Base-by-base conservation (phyloP, 306 rosid species). In the Corylus americana region DNA sequence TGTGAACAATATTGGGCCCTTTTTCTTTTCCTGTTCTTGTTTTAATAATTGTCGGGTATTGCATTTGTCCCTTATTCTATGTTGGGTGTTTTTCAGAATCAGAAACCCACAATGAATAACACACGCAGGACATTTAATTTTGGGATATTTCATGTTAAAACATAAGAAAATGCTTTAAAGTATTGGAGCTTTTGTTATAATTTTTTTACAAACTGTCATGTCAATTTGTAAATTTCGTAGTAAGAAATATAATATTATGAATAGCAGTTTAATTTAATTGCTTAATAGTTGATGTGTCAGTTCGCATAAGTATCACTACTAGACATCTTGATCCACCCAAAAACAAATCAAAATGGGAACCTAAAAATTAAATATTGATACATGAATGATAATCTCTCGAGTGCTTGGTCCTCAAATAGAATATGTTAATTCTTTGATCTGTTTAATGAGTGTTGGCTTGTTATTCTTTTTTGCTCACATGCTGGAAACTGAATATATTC, bases 401-500 rank as follows among this genome's bases (percentile, higher is more conserved):
- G 14, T 29, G 70, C 70, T 63, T 66, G 7, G 71, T 66, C 71
- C 48, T 66, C 16, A 63, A 63, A 44, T 45, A 63, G 47, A 16
- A 29, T 63, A 31, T 63, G 14, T n/a, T 64, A 13, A 11, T 35
- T 63, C 31, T 35, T 64, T 61, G 16, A 1, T 11, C 14, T 11
- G 42, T 29, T 61, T 61, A 61, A 61, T 25, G 68, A 13, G 27
- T 27, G 68, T 61, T 22, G 68, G 42, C 68, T 61, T 61, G 68
- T 61, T 31, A 63, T 16, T 35, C 14, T 67, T 67, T 4, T 13
- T 67, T 18, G 39, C 12, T 14, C 17, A 11, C 11, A 48, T 58
- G 13, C 29, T 39, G 48, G 71, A 17, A 67, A 16, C 11, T 17
- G 71, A 67, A 67, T 37, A 8, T 17, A 39, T 67, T 67, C 71